Evolutionary conservation across 1,284 basidiomycete species (phyloP).

Genomic region (Sanghuangporus sanghuang): DNA sequence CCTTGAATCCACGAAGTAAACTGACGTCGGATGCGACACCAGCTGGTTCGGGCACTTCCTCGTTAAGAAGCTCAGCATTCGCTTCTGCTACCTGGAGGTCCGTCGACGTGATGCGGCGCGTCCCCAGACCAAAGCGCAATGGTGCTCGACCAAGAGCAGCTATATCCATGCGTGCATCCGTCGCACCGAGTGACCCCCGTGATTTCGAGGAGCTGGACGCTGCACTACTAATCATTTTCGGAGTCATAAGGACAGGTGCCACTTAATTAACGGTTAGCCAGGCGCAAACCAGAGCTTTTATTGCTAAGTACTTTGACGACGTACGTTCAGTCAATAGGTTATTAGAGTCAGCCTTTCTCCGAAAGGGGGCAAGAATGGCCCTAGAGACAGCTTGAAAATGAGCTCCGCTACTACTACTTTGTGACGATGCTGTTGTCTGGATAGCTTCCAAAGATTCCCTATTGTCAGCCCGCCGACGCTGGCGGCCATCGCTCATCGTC

Average conservation of each 20-base stretch:
- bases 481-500: conserved; percentile 14
- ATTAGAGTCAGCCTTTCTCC: conserved; percentile 62
- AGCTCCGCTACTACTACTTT: conserved; percentile 4
- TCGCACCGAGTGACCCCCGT: conserved; percentile 35
- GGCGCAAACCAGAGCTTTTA: not conserved
- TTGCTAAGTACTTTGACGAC: conserved; percentile 25
- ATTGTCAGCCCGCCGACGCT: conserved; percentile 9
- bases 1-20: conserved; percentile 83
- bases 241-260: conserved; percentile 87
- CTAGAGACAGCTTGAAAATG: conserved; percentile 58
- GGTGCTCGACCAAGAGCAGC: conserved; percentile 70
- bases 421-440: conserved; percentile 5
- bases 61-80: conserved; percentile 69
- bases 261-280: conserved; percentile 43
- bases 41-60: conserved; percentile 65
- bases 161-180: conserved; percentile 53
- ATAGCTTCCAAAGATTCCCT: conserved; percentile 19
- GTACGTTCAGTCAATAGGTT: conserved; percentile 67
- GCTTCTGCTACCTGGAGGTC: conserved; percentile 83
- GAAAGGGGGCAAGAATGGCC: conserved; percentile 63
- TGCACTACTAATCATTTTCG: conserved; percentile 67
- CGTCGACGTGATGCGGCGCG: conserved; percentile 68
- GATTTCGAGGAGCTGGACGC: conserved; percentile 54
- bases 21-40: conserved; percentile 63
- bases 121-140: conserved; percentile 57